phyloP scores from a whole-genome alignment of 345 rosid genomes.

The Anacardium occidentale region DNA sequence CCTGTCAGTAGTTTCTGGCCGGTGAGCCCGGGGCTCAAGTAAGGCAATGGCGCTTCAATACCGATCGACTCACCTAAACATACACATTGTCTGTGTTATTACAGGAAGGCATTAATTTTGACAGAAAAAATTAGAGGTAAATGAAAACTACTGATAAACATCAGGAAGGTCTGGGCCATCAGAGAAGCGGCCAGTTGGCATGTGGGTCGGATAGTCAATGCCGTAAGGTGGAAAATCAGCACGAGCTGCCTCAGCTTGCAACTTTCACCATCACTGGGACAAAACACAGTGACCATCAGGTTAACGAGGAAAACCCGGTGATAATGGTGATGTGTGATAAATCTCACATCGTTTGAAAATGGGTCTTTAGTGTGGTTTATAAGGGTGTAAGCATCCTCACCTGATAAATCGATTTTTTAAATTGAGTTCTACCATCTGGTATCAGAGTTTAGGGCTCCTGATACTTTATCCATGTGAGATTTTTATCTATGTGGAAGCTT shows the following conservation, averaged over 20 bases:
- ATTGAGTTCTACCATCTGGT: too few species aligned
- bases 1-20: conserved; percentile 61
- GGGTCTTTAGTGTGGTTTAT: too few species aligned
- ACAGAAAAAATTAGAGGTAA: not conserved
- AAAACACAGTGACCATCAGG: not conserved
- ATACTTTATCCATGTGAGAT: too few species aligned
- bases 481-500: too few species aligned
- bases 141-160: conserved; percentile 45
- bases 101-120: too few species aligned
- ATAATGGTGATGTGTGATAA: not conserved
- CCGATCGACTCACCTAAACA: conserved; percentile 63
- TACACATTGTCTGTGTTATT: not conserved
- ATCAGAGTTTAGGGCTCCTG: too few species aligned
- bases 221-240: conserved; percentile 77
- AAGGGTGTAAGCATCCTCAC: too few species aligned
- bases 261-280: conserved; percentile 4
- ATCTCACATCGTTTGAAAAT: not conserved
- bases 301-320: not conserved
- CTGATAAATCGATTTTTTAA: too few species aligned
- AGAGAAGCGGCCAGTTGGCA: conserved; percentile 75
- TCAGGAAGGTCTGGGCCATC: conserved; percentile 83
- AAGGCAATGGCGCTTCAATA: conserved; percentile 63
- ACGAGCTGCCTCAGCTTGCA: conserved; percentile 34
- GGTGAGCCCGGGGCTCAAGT: conserved; percentile 58
- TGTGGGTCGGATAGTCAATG: conserved; percentile 65